These are phyloP conservation scores for Hirschfeldia incana DNA, from an alignment of 345 rosid genomes.

Conservation along the genomic window DNA sequence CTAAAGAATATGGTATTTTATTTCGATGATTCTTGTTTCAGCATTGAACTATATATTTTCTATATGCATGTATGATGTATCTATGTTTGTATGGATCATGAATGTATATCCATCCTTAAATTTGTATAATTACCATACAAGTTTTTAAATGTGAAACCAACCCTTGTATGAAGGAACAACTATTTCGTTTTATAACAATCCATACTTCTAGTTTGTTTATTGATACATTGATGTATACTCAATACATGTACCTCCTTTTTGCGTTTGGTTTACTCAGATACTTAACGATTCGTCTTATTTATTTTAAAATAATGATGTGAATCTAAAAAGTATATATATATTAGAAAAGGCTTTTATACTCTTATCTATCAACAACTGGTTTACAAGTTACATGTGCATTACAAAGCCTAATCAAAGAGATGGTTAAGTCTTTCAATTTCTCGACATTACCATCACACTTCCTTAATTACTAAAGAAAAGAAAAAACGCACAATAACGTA, in stretches of 20 bases:
- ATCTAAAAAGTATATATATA: background rate
- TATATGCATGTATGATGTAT: background rate
- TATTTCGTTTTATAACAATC: background rate
- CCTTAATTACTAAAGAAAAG: background rate
- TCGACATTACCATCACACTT: background rate
- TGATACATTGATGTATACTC: background rate
- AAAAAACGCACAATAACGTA: constrained; percentile 1
- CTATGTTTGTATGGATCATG: constrained; percentile 3
- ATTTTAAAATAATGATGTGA: background rate
- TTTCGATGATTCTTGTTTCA: constrained; percentile 25
- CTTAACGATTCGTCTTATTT: background rate
- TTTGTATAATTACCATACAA: background rate
- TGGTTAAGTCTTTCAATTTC: background rate
- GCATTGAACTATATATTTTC: constrained; percentile 7
- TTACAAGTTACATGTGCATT: constrained; percentile 1
- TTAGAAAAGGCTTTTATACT: background rate
- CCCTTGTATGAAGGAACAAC: constrained; percentile 3
- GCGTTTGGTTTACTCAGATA: background rate
- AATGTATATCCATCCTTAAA: constrained; percentile 10
- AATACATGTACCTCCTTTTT: background rate
- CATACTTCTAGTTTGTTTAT: background rate
- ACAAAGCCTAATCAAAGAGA: background rate
- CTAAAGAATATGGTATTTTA: constrained; percentile 38
- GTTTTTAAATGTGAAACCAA: constrained; percentile 6
- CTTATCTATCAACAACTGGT: background rate